Percentiles rank a stretch among this genome's conserved stretches.
Conservation (phyloP, 768 basidiomycete species). For the Tylopilus balloui region DNA sequence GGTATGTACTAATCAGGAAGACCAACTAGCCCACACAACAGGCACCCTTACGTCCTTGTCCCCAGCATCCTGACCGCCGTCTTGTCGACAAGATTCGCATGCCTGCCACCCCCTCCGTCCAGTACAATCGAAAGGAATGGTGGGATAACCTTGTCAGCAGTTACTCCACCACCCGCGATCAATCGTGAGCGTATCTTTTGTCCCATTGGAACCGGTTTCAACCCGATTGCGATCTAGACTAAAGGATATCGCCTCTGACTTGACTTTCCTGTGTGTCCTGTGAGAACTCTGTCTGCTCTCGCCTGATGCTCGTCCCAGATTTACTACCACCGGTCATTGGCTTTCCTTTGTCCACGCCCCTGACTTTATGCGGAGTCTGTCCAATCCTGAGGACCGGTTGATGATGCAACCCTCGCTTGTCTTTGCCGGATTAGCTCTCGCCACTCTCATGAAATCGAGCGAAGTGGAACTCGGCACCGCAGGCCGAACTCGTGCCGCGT, state of each 20-base stretch:
- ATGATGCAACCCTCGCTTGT: constrained; percentile 70
- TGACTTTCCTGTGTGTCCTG: constrained; percentile 47
- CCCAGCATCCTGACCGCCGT: constrained; percentile 28
- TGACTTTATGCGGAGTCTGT: constrained; percentile 50
- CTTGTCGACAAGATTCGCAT: constrained; percentile 27
- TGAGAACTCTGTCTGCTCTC: not conserved
- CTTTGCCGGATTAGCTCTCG: constrained; percentile 63
- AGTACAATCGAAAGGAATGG: constrained; percentile 39
- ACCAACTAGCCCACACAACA: not conserved
- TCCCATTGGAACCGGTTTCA: not conserved
- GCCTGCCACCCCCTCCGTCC: constrained; percentile 26
- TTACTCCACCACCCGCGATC: constrained; percentile 39
- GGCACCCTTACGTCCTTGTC: constrained; percentile 5
- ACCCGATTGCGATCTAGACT: constrained; percentile 32
- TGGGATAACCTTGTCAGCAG: constrained; percentile 46
- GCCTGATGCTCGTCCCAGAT: constrained; percentile 39
- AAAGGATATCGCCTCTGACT: constrained; percentile 45
- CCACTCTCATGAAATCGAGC: constrained; percentile 69
- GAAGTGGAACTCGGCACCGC: constrained; percentile 50
- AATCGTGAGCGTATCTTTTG: constrained; percentile 34
- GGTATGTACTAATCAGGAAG: constrained; percentile 17
- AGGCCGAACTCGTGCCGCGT: constrained; percentile 56
- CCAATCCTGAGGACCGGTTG: constrained; percentile 46
- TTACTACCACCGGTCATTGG: constrained; percentile 58
- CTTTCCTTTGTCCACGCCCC: constrained; percentile 64